phyloP scores from a whole-genome alignment of 2,329 filamentous ascomycete species.

The Penicillium sp. region DNA sequence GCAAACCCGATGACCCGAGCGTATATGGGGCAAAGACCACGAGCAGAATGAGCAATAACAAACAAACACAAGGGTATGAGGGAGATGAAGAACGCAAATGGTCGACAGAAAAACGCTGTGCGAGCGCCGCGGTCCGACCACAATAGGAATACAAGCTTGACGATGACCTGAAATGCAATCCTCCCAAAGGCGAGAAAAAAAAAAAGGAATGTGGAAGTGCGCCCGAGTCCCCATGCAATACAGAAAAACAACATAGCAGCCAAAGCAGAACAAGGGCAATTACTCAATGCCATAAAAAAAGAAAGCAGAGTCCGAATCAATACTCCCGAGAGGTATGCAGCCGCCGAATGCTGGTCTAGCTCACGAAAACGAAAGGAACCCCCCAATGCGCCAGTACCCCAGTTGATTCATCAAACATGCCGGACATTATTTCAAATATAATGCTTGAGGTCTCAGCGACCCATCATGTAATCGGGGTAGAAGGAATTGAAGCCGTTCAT shows the following conservation, averaged over 20 bases:
- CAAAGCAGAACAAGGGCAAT: conserved; percentile 17
- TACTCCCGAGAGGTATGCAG: conserved; percentile 37
- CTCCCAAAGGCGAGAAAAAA: conserved; percentile 28
- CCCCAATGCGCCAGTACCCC: conserved; percentile 42
- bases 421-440: conserved; percentile 38
- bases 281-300: conserved; percentile 24
- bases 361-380: conserved; percentile 36
- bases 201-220: conserved; percentile 28
- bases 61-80: conserved; percentile 35
- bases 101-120: conserved; percentile 20
- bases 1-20: conserved; percentile 7
- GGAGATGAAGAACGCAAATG: conserved; percentile 25
- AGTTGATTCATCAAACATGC: conserved; percentile 43
- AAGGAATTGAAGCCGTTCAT: conserved; percentile 37
- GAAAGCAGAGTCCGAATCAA: conserved; percentile 32
- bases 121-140: conserved; percentile 24
- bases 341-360: conserved; percentile 44
- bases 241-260: conserved; percentile 18
- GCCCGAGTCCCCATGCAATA: conserved; percentile 35
- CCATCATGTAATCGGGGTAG: conserved; percentile 51
- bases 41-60: conserved; percentile 18
- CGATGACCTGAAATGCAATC: conserved; percentile 34
- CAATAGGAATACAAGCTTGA: conserved; percentile 27
- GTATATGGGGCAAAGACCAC: conserved; percentile 6
- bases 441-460: conserved; percentile 36